A percentile compares a stretch with the other conserved stretches of the same genome.
These are phyloP conservation scores for Botrytis cinerea DNA, from an alignment of 2,329 filamentous ascomycete genomes.

Conservation along the genomic window DNA sequence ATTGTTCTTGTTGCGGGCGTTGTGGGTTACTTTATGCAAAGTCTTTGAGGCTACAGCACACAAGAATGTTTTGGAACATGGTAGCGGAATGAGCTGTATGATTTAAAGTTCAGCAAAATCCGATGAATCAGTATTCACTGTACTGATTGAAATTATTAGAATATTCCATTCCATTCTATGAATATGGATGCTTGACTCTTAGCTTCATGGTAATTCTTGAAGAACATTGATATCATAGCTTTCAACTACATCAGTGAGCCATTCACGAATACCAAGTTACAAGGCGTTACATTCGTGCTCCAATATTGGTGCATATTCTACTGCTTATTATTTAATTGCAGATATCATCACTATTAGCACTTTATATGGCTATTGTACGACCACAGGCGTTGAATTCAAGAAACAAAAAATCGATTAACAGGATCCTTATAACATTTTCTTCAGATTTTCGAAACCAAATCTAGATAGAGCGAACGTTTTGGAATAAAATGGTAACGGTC, in stretches of 20 bases:
- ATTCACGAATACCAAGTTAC: neutral
- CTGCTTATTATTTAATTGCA: neutral
- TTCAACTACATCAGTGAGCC: neutral
- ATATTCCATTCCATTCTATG: neutral
- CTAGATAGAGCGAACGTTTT: neutral
- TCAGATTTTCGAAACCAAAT: neutral
- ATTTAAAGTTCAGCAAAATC: accelerated
- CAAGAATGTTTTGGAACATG: neutral
- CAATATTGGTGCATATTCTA: neutral
- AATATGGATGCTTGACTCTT: neutral
- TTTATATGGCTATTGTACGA: neutral
- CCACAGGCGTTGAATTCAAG: neutral
- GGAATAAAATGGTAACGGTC: neutral
- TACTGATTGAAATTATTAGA: neutral
- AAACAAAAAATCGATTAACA: neutral
- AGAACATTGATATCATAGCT: neutral
- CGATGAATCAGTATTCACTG: neutral
- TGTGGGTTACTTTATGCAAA: neutral
- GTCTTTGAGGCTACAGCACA: neutral
- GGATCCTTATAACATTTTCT: neutral
- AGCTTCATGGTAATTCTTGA: neutral
- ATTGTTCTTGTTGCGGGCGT: neutral
- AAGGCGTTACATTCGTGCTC: neutral
- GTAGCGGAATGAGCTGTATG: neutral
- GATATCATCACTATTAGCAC: neutral